Evolutionary conservation across 2,329 filamentous ascomycete genomes (phyloP), one percentile per base, ranked within the genome.

Genomic region (Fusarium oxysporum): DNA sequence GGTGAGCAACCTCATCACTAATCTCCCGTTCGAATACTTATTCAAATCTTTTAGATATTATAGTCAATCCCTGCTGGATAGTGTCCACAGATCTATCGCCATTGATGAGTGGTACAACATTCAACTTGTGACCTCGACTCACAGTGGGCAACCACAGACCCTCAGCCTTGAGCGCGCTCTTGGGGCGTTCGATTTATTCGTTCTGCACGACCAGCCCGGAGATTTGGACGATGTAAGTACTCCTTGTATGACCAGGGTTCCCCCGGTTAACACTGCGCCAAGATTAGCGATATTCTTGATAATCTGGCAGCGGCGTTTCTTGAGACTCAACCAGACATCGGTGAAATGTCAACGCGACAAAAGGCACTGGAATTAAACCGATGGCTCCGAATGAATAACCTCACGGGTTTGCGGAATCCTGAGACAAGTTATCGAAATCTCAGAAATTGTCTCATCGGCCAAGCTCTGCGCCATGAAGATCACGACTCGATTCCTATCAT

Each of bases 101-200:
- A 87, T 98, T 62, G 87, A 91, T 45, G 89, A 93, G 79, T 98
- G 95, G 96, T 84, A 70, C 86, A 86, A 70, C 17, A 74, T 80
- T 48, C 77, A 76, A 60, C 53, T 70, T 38, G 75, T 70, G 45
- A 73, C 66, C 45, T 55, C 41, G 35, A 33, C 50, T 74, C 32
- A 56, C 23, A 73, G 63, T 25, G 59, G 71, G 16, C 71, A 76
- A n/a, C 50, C 68, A 93, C 83, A 74, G 79, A 83, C 71, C 70
- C 76, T 62, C 72, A 80, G 60, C 72, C 82, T 97, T 25, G 95
- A 97, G 79, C 88, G 89, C 64, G 92, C 92, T 3, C 84, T 98
- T 21, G 92, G 91, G 25, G 92, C 92, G 19, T 97, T 97, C 80
- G 96, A 98, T 81, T 88, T 98, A 82, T 98, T 98, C 81, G 90